Evolutionary conservation across 2,329 filamentous ascomycete genomes (phyloP).

Genomic region (Aspergillus novoparasiticus): DNA sequence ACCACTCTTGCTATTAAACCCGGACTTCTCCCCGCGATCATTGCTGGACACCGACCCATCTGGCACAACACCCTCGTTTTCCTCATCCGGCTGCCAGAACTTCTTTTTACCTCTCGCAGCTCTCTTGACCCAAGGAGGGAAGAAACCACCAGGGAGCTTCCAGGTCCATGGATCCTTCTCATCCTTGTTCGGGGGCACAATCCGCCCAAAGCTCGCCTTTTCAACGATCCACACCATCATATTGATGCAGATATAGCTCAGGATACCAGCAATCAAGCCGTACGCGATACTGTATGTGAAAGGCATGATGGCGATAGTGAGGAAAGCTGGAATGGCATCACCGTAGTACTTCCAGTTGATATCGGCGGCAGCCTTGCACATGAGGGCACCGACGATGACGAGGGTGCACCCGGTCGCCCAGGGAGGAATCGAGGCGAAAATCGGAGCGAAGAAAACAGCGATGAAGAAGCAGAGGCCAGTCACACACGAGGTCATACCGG

Average conservation of each 20-base stretch:
- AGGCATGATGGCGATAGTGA: constrained; percentile 83
- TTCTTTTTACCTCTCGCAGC: constrained; percentile 68
- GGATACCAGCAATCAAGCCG: constrained; percentile 78
- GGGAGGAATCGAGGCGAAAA: constrained; percentile 84
- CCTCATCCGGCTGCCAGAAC: constrained; percentile 62
- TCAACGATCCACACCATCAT: constrained; percentile 69
- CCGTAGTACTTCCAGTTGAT: constrained; percentile 90
- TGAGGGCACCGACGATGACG: constrained; percentile 83
- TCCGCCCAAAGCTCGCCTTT: constrained; percentile 65
- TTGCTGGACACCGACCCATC: constrained; percentile 17
- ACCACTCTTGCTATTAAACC: neutral
- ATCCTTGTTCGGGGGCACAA: constrained; percentile 74
- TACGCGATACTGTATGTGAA: constrained; percentile 90
- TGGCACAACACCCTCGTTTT: constrained; percentile 18
- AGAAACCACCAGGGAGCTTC: constrained; percentile 71
- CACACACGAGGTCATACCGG: constrained; percentile 78
- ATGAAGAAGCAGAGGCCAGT: constrained; percentile 85
- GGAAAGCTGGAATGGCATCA: constrained; percentile 80
- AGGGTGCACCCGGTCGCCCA: constrained; percentile 91
- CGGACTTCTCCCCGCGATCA: constrained; percentile 20
- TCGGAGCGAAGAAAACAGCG: constrained; percentile 84
- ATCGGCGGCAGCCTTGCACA: constrained; percentile 74
- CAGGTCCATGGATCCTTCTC: constrained; percentile 81
- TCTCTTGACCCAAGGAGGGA: constrained; percentile 73
- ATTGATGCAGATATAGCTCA: constrained; percentile 77